Percentiles rank a stretch among this genome's conserved stretches.
phyloP scores from a whole-genome alignment of 768 basidiomycete species.

The Podaxis sp. region DNA sequence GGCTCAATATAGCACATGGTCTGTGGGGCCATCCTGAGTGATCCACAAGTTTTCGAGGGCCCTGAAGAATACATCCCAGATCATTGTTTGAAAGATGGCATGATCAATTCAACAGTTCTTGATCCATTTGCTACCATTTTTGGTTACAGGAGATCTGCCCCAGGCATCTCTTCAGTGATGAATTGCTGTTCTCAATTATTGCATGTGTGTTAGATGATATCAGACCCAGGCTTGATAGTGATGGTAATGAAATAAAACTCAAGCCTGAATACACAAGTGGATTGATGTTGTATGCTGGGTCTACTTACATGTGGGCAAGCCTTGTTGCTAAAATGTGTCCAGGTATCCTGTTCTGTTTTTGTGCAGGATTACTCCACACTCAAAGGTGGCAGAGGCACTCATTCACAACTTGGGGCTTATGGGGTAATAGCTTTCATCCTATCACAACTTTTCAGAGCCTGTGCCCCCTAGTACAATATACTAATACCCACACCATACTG shows the following conservation, averaged over 20 bases:
- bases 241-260: conserved; percentile 18
- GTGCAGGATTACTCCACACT: neutral
- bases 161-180: conserved; percentile 20
- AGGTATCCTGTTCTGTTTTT: neutral
- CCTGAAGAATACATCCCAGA: too few relatives aligned
- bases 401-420: neutral
- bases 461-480: too few relatives aligned
- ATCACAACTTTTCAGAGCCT: too few relatives aligned
- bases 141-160: conserved; percentile 21
- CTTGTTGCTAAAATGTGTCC: neutral
- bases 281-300: conserved; percentile 5
- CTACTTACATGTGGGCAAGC: neutral
- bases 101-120: neutral
- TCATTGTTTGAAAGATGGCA: too few relatives aligned
- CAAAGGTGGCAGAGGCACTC: neutral
- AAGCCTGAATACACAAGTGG: conserved; percentile 11
- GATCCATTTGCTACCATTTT: conserved; percentile 9
- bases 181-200: conserved; percentile 17
- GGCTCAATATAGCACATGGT: too few relatives aligned
- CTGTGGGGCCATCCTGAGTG: too few relatives aligned
- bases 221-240: conserved; percentile 19
- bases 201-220: conserved; percentile 19
- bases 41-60: too few relatives aligned
- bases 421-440: too few relatives aligned
- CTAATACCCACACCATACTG: too few relatives aligned